Conservation (phyloP, 106 monocot species). For the Chionographis japonica region DNA sequence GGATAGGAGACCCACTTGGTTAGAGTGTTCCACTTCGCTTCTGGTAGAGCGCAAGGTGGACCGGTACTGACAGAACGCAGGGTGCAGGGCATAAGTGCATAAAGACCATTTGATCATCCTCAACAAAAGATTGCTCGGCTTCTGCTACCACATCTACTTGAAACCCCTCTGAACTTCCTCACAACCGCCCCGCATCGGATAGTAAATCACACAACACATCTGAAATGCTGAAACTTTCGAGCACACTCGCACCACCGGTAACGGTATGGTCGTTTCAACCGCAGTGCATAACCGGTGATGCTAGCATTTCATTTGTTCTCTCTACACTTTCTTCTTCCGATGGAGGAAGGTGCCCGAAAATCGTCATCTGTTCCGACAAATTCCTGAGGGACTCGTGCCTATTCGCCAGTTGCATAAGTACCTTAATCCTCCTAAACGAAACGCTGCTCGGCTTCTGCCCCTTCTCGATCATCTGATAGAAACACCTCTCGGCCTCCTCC, state of each 20-base stretch:
- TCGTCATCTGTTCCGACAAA: conserved; percentile 43
- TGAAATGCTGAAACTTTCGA: conserved; percentile 16
- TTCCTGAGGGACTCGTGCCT: conserved; percentile 47
- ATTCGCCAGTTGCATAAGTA: conserved; percentile 70
- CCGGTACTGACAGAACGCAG: no score
- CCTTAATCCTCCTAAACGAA: conserved; percentile 70
- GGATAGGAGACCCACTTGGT: no score
- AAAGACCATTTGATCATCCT: conserved; percentile 31
- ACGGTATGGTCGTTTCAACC: no score
- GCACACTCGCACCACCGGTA: no score
- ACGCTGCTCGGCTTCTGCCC: conserved; percentile 82
- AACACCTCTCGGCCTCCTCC: conserved; percentile 76
- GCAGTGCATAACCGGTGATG: no score
- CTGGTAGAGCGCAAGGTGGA: no score
- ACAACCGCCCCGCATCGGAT: conserved; percentile 69
- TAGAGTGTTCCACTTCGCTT: no score
- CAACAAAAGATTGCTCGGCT: conserved; percentile 69
- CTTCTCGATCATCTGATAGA: conserved; percentile 71
- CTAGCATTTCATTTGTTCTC: background rate
- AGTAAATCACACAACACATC: conserved; percentile 83
- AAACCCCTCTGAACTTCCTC: conserved; percentile 76
- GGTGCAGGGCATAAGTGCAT: no score
- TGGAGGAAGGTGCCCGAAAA: conserved; percentile 25
- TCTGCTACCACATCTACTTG: conserved; percentile 77
- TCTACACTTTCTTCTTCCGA: background rate